A percentile compares a stretch with the other conserved stretches of the same genome.
These are phyloP conservation scores for Phlegmacium glaucopus DNA, from an alignment of 768 basidiomycete genomes.

Conservation along the genomic window DNA sequence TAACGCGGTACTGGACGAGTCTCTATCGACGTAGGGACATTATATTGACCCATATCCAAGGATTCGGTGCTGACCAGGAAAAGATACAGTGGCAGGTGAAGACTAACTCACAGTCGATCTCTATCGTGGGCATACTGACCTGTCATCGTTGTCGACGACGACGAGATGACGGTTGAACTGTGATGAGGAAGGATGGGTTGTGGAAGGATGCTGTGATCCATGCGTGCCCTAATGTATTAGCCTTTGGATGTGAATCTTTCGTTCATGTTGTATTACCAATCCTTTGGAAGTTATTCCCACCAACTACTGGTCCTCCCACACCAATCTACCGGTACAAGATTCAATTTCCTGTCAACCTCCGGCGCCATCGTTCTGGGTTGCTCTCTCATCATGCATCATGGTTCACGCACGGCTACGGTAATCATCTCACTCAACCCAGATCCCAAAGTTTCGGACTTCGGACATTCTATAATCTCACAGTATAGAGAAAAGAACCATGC, in stretches of 20 bases:
- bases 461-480: no score
- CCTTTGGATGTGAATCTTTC: no score
- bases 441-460: no score
- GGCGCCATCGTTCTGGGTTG: neutral
- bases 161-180: slow-evolving; percentile 6
- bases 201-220: neutral
- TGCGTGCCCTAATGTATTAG: neutral
- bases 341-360: neutral
- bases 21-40: slow-evolving; percentile 8
- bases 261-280: neutral
- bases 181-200: slow-evolving; percentile 6
- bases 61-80: slow-evolving; percentile 23
- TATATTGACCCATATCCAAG: slow-evolving; percentile 27
- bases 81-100: slow-evolving; percentile 6
- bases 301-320: slow-evolving; percentile 1
- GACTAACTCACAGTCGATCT: slow-evolving; percentile 36
- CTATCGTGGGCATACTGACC: slow-evolving; percentile 31
- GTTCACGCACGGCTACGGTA: no score
- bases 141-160: slow-evolving; percentile 13
- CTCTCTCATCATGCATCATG: no score
- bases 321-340: neutral
- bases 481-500: no score
- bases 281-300: neutral
- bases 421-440: no score
- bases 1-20: slow-evolving; percentile 1